A percentile compares a stretch with the other conserved stretches of the same genome.
Evolutionary conservation across 192 early-diverging fungal genomes (phyloP).

Genomic region (Linderina pennispora): DNA sequence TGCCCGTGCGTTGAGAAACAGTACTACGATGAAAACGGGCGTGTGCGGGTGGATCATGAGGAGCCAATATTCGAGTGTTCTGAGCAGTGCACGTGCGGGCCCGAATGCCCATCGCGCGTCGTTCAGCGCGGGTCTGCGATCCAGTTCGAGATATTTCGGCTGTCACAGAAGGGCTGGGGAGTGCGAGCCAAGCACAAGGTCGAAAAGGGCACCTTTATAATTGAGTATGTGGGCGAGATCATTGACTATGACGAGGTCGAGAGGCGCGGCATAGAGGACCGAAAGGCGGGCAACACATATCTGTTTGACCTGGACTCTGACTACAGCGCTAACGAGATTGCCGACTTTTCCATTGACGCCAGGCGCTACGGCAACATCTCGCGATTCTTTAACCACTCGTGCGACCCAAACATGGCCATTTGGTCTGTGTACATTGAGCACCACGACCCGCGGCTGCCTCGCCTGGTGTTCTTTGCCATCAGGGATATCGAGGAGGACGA

Average conservation of each 20-base stretch:
- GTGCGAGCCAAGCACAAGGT: constrained; percentile 19
- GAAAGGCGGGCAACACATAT: constrained; percentile 25
- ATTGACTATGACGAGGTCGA: constrained; percentile 74
- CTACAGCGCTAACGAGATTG: constrained; percentile 83
- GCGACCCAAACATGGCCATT: constrained; percentile 77
- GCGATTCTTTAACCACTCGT: constrained; percentile 98
- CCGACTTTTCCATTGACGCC: constrained; percentile 93
- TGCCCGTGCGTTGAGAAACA: constrained; percentile 17
- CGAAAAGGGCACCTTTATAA: constrained; percentile 69
- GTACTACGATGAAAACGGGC: constrained; percentile 30
- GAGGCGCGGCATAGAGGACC: constrained; percentile 47
- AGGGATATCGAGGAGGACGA: constrained; percentile 64
- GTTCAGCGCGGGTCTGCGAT: constrained; percentile 35
- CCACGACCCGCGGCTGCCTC: constrained; percentile 71
- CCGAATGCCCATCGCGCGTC: constrained; percentile 28
- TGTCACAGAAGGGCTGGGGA: constrained; percentile 42
- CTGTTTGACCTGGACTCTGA: constrained; percentile 73
- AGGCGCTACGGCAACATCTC: constrained; percentile 85
- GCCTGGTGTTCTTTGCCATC: constrained; percentile 90
- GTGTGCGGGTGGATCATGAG: constrained; percentile 2
- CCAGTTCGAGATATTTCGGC: constrained; percentile 34
- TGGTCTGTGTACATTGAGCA: constrained; percentile 57
- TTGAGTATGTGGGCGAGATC: constrained; percentile 97
- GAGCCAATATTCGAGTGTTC: constrained; percentile 36
- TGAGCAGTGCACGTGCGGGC: constrained; percentile 28